Evolutionary conservation across 805 yeast genomes (phyloP).

Genomic region (Torulaspora quercuum): DNA sequence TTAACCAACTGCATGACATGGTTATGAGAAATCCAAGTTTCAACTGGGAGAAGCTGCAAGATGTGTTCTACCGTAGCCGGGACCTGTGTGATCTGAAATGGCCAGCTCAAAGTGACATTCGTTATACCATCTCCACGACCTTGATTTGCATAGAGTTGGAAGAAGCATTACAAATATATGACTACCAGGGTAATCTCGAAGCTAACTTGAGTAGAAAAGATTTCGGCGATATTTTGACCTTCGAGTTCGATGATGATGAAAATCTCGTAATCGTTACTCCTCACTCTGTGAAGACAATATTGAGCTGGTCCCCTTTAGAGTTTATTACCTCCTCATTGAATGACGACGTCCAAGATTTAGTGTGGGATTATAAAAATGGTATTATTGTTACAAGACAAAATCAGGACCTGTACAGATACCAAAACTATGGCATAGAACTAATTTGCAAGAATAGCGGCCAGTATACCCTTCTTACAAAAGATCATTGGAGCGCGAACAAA

Average conservation of each 20-base stretch:
- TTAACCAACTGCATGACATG: no score
- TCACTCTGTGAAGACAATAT: constrained; percentile 18
- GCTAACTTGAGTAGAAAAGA: constrained; percentile 11
- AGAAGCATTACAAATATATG: constrained; percentile 35
- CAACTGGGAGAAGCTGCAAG: constrained; percentile 76
- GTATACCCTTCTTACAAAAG: constrained; percentile 30
- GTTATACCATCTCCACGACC: constrained; percentile 42
- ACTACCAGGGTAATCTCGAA: constrained; percentile 37
- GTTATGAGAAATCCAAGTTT: constrained; percentile 39
- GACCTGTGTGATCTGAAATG: constrained; percentile 27
- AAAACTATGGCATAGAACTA: constrained; percentile 13
- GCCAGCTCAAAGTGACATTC: constrained; percentile 16
- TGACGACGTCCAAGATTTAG: constrained; percentile 21
- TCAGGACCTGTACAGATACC: constrained; percentile 23
- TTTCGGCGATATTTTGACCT: constrained; percentile 21
- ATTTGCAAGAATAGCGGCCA: constrained; percentile 20
- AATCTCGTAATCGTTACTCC: constrained; percentile 21
- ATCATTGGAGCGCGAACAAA: constrained; percentile 30
- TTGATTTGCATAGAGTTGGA: constrained; percentile 41
- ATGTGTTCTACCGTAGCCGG: constrained; percentile 62
- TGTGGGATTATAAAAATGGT: constrained; percentile 33
- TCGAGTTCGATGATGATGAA: constrained; percentile 25
- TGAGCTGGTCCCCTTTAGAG: constrained; percentile 24
- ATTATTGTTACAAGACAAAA: constrained; percentile 20
- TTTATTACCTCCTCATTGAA: constrained; percentile 14